phyloP scores from a whole-genome alignment of 495 filamentous ascomycete genomes.

The Immersiella caudata region DNA sequence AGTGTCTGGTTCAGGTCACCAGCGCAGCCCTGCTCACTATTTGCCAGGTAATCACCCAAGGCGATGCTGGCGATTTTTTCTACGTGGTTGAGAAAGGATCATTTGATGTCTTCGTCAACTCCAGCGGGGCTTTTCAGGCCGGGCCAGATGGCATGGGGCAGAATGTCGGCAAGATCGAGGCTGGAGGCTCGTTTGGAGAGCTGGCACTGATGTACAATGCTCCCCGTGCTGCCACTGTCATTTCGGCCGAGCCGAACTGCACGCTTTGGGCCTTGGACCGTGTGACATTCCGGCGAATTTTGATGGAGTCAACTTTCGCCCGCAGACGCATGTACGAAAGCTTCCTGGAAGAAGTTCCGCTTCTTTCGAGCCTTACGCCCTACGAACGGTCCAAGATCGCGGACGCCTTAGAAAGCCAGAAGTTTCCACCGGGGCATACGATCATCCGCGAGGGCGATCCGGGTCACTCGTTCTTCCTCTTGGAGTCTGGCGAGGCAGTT shows the following conservation, averaged over 20 bases:
- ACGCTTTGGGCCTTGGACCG: slow-evolving; percentile 94
- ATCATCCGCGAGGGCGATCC: slow-evolving; percentile 94
- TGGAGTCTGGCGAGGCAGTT: slow-evolving; percentile 87
- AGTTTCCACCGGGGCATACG: slow-evolving; percentile 73
- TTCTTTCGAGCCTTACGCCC: slow-evolving; percentile 79
- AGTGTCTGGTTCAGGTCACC: slow-evolving; percentile 13
- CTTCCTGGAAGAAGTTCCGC: slow-evolving; percentile 94
- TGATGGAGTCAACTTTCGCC: slow-evolving; percentile 98
- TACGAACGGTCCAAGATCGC: slow-evolving; percentile 97
- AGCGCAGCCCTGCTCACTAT: slow-evolving; percentile 21
- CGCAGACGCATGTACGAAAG: slow-evolving; percentile 94
- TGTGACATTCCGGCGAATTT: slow-evolving; percentile 93
- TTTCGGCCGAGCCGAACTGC: slow-evolving; percentile 75
- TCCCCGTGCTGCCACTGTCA: slow-evolving; percentile 92
- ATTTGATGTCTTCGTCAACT: slow-evolving; percentile 91
- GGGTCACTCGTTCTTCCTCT: slow-evolving; percentile 88
- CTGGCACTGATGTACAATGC: slow-evolving; percentile 98
- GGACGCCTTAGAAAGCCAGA: slow-evolving; percentile 89
- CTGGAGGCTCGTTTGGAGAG: slow-evolving; percentile 96
- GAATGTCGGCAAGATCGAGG: slow-evolving; percentile 78
- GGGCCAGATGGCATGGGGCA: slow-evolving; percentile 83
- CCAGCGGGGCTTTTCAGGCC: slow-evolving; percentile 73
- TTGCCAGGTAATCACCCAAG: slow-evolving; percentile 81
- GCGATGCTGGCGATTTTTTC: slow-evolving; percentile 95
- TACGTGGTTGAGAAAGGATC: slow-evolving; percentile 91